These are phyloP conservation scores for Daedaleopsis sinensis DNA, from an alignment of 768 basidiomycete species.

Conservation along the genomic window DNA sequence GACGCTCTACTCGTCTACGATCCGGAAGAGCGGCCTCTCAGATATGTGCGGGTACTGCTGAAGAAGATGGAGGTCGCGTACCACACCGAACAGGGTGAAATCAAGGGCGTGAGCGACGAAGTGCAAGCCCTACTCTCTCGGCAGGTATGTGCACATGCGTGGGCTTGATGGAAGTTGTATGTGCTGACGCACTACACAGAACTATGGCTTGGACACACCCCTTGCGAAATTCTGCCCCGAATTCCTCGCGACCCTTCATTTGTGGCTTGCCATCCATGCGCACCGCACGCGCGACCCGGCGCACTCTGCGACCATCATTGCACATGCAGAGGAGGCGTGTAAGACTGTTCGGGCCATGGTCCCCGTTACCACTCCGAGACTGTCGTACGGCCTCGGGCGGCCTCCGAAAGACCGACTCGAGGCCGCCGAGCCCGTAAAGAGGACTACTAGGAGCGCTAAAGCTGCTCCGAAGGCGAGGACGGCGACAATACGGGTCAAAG, in stretches of 20 bases:
- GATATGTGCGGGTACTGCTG: slow-evolving; percentile 59
- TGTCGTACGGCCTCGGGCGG: slow-evolving; percentile 13
- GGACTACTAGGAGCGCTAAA: slow-evolving; percentile 12
- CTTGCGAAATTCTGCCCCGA: slow-evolving; percentile 41
- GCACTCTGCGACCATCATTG: slow-evolving; percentile 47
- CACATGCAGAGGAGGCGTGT: slow-evolving; percentile 59
- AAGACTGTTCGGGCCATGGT: slow-evolving; percentile 46
- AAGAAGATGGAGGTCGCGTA: slow-evolving; percentile 57
- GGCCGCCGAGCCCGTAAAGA: neutral
- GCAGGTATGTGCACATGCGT: slow-evolving; percentile 40
- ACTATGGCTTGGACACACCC: slow-evolving; percentile 29
- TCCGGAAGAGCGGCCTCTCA: slow-evolving; percentile 50
- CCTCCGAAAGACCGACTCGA: neutral
- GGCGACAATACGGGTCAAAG: slow-evolving; percentile 21
- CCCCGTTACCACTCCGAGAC: slow-evolving; percentile 4
- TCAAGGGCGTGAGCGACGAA: slow-evolving; percentile 34
- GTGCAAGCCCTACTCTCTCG: slow-evolving; percentile 42
- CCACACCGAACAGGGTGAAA: slow-evolving; percentile 22
- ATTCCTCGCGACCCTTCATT: slow-evolving; percentile 56
- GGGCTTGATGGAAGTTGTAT: neutral
- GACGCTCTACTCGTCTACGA: slow-evolving; percentile 57
- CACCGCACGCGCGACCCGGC: slow-evolving; percentile 54
- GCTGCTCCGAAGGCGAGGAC: slow-evolving; percentile 14
- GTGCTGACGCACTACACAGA: slow-evolving; percentile 24
- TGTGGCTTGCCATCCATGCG: slow-evolving; percentile 73